Percentiles rank a stretch among this genome's conserved stretches.
Evolutionary conservation across 2,329 filamentous ascomycete species (phyloP).

Genomic region (Botrytis squamosa): DNA sequence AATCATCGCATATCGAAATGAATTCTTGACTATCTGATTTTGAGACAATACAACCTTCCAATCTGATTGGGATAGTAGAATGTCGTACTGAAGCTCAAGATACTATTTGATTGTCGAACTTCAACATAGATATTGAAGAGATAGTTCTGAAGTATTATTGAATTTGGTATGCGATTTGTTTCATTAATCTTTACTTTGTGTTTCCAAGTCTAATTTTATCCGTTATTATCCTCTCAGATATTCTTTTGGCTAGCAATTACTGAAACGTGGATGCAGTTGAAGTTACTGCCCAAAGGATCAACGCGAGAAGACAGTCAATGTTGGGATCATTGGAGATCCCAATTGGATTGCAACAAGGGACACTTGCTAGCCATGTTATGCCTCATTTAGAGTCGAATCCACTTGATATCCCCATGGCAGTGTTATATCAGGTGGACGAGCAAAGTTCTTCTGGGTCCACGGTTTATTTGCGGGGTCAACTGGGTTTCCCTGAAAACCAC

Average conservation of each 20-base stretch:
- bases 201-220: background rate
- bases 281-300: conserved; percentile 31
- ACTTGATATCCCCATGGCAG: conserved; percentile 34
- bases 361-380: conserved; percentile 27
- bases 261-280: conserved; percentile 24
- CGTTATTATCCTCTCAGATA: background rate
- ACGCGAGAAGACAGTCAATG: conserved; percentile 31
- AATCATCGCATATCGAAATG: background rate
- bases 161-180: background rate
- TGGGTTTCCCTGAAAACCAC: conserved; percentile 33
- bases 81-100: background rate
- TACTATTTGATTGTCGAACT: background rate
- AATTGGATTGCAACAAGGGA: conserved; percentile 16
- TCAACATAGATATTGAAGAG: background rate
- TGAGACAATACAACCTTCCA: background rate
- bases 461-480: conserved; percentile 23
- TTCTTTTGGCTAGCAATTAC: background rate
- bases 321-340: conserved; percentile 29
- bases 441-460: conserved; percentile 23
- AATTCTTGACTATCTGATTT: background rate
- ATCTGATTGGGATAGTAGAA: background rate
- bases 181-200: background rate
- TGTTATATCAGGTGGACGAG: conserved; percentile 35
- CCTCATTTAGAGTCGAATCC: conserved; percentile 30
- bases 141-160: background rate